Conservation (phyloP, 805 yeast genomes). For the Pichia paraexigua region DNA sequence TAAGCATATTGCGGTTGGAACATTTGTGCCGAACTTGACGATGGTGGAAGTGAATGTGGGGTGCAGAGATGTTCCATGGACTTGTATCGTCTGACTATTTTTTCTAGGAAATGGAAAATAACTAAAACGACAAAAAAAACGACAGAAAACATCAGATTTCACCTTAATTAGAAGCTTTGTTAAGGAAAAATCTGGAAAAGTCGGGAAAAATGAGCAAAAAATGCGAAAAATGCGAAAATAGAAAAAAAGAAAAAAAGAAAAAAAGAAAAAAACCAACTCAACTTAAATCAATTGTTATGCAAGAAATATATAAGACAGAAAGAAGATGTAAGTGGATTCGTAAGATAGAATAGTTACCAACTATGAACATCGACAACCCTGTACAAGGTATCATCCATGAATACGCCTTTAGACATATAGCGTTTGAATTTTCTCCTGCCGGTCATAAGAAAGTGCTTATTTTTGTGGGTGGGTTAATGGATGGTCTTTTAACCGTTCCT, state of each 20-base stretch:
- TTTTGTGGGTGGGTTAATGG: conserved; percentile 66
- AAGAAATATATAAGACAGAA: too few relatives aligned
- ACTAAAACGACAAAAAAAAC: too few relatives aligned
- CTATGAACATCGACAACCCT: conserved; percentile 2
- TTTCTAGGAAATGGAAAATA: too few relatives aligned
- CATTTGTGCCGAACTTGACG: neutral
- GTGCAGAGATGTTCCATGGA: too few relatives aligned
- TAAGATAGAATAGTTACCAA: neutral
- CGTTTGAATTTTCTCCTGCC: conserved; percentile 42
- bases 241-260: neutral
- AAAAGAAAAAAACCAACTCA: too few relatives aligned
- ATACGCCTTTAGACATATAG: conserved; percentile 38
- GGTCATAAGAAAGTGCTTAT: conserved; percentile 44
- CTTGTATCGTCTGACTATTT: too few relatives aligned
- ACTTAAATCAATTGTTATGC: too few relatives aligned
- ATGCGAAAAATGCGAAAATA: neutral
- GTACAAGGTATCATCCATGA: conserved; percentile 38
- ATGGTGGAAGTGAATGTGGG: too few relatives aligned
- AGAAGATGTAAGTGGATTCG: too few relatives aligned
- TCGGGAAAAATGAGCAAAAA: neutral
- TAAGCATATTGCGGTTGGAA: neutral
- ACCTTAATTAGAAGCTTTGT: too few relatives aligned
- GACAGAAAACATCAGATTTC: too few relatives aligned
- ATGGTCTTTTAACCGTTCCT: conserved; percentile 57
- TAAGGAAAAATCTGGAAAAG: neutral